A percentile compares a stretch with the other conserved stretches of the same genome.
Evolutionary conservation across 768 basidiomycete genomes (phyloP).

Genomic region (Lactarius akahatsu): DNA sequence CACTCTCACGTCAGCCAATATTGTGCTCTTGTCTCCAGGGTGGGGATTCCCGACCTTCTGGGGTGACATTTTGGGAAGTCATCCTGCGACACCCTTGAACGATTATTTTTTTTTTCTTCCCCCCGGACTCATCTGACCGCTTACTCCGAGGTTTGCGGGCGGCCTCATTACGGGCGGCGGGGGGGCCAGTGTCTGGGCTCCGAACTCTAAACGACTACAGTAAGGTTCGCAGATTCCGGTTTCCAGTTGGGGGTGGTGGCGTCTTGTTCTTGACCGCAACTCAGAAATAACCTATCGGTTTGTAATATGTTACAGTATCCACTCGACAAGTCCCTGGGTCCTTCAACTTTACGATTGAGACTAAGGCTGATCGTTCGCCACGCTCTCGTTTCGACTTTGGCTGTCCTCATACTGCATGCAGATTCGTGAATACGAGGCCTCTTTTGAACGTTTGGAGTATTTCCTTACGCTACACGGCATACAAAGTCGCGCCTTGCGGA

Average conservation of each 20-base stretch:
- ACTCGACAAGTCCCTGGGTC: neutral
- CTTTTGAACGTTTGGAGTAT: conserved; percentile 2
- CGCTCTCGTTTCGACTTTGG: conserved; percentile 3
- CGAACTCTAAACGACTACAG: conserved; percentile 17
- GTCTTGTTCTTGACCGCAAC: conserved; percentile 2
- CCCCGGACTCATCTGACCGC: conserved; percentile 23
- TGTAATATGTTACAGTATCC: neutral
- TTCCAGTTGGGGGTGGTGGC: conserved; percentile 1
- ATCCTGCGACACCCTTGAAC: conserved; percentile 6
- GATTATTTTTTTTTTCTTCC: conserved; percentile 7
- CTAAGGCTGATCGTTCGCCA: neutral
- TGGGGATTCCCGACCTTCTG: conserved; percentile 11
- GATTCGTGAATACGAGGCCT: neutral
- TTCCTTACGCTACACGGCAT: conserved; percentile 1
- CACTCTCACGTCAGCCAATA: neutral
- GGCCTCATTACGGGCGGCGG: conserved; percentile 12
- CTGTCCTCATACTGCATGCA: neutral
- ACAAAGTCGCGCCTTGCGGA: neutral
- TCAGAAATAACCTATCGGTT: neutral
- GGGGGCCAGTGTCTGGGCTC: conserved; percentile 12
- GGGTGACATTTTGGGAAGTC: conserved; percentile 14
- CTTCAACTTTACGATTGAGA: neutral
- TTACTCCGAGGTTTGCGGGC: conserved; percentile 15
- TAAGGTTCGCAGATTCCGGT: conserved; percentile 5
- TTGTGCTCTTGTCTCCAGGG: conserved; percentile 14